Evolutionary conservation across 2,329 filamentous ascomycete genomes (phyloP).

Genomic region (Colletotrichum lindemuthianum): DNA sequence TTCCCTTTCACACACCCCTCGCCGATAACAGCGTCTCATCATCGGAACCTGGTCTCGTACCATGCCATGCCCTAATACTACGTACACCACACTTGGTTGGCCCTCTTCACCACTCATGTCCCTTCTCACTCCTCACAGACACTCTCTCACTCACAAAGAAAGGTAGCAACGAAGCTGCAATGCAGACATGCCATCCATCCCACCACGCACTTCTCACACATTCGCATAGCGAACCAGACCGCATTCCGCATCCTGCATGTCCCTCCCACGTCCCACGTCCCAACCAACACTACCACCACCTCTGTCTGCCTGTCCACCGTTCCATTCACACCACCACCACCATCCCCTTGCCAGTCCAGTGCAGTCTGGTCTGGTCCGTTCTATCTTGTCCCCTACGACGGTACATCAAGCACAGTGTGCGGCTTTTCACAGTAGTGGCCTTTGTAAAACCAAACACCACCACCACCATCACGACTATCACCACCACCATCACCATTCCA

Average conservation of each 20-base stretch:
- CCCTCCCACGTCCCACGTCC: background rate
- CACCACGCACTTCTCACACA: slow-evolving; percentile 18
- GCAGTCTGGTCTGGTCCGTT: too few relatives aligned
- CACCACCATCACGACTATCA: slow-evolving; percentile 16
- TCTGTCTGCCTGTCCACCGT: background rate
- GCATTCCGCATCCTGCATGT: slow-evolving; percentile 35
- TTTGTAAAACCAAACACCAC: slow-evolving; percentile 8
- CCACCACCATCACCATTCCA: slow-evolving; percentile 18
- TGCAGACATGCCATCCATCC: slow-evolving; percentile 3
- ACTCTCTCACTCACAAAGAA: too few relatives aligned
- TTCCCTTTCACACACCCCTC: background rate
- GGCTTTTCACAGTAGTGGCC: background rate
- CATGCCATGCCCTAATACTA: background rate
- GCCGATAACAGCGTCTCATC: slow-evolving; percentile 36
- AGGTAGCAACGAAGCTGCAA: background rate
- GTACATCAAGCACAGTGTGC: too few relatives aligned
- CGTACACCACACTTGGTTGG: too few relatives aligned
- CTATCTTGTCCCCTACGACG: too few relatives aligned
- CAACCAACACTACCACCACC: slow-evolving; percentile 21
- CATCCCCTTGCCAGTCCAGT: background rate
- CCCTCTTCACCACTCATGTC: background rate
- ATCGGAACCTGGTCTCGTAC: slow-evolving; percentile 20
- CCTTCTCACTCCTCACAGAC: too few relatives aligned
- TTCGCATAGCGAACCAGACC: slow-evolving; percentile 31
- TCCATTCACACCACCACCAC: background rate